Base-by-base conservation (phyloP, 257 asterid genomes). In the Solanum ahanhuiri region DNA sequence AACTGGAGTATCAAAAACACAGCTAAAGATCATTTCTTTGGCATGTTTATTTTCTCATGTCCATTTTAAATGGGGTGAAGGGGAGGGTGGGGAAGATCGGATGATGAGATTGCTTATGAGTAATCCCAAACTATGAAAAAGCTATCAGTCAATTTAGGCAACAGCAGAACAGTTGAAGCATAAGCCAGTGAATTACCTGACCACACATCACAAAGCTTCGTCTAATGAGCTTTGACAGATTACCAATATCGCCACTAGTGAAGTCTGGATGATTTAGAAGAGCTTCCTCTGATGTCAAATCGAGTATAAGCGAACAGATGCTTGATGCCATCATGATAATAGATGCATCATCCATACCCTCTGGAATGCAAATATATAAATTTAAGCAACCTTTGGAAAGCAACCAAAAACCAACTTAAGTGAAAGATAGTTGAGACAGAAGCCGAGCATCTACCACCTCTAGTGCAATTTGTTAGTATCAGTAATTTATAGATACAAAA, bases 241-340 rank as follows among this genome's bases (percentile, higher is more conserved):
- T 88, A 85, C 77, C 83, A 57, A 96, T 86, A 70, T 90, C 88
- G 12, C 85, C 93, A 9, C 58, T 77, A 63, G 83, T 88, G 63
- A 96, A 93, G 39, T 92, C 90, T 35, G 92, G 93, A 89, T 87
- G 90, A 83, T 85, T 85, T 84, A 93, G 87, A 90, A 95, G 95
- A 89, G 91, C 92, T 88, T 93, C 95, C 90, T 95, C 98, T 11
- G 96, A 93, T 77, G 95, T 96, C 75, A 94, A 88, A 86, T 92
- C 91, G 33, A 95, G 95, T 83, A 96, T 87, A 54, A 95, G 87
- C 1, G 98, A 90, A 89, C 96, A 94, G 79, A 95, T 93, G 91
- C 95, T 92, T 84, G 98, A 91, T 43, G 97, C 97, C 97, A 94
- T 93, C 97, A 95, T 89, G 63, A 94, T 89, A 73, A 87, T 88